phyloP scores from a whole-genome alignment of 352 stramenopile genomes.

The Globisporangium radiosum region DNA sequence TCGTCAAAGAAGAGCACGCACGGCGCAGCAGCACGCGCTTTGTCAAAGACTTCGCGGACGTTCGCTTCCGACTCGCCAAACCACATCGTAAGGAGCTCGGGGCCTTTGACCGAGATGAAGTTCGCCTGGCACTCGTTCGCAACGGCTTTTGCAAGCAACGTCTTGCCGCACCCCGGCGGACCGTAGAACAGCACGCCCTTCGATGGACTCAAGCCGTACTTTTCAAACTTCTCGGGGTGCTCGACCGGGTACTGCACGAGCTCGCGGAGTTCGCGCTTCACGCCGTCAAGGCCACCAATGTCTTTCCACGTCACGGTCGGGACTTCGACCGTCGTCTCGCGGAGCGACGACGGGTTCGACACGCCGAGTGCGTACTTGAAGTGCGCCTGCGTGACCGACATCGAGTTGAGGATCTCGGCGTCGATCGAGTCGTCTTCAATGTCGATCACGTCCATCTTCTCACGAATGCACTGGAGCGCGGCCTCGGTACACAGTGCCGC shows the following conservation, averaged over 20 bases:
- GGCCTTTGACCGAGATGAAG: constrained; percentile 99
- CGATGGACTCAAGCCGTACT: constrained; percentile 92
- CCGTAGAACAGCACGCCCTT: constrained; percentile 99
- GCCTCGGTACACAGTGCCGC: constrained; percentile 97
- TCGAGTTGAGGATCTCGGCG: constrained; percentile 97
- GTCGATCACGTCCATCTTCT: constrained; percentile 99
- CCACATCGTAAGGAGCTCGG: constrained; percentile 99
- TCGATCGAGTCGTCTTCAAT: constrained; percentile 99
- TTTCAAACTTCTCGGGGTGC: constrained; percentile 99
- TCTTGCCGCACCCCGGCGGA: constrained; percentile 99
- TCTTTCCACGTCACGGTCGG: constrained; percentile 98
- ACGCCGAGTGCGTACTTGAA: constrained; percentile 98
- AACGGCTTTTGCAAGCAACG: constrained; percentile 98
- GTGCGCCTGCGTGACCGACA: constrained; percentile 98
- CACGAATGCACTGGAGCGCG: constrained; percentile 98
- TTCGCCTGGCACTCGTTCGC: constrained; percentile 99
- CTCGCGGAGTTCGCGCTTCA: constrained; percentile 99
- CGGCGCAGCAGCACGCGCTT: constrained; percentile 94
- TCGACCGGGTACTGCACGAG: constrained; percentile 99
- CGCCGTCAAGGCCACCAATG: constrained; percentile 97
- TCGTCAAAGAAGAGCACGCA: constrained; percentile 99
- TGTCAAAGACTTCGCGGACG: constrained; percentile 99
- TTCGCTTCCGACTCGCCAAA: constrained; percentile 99
- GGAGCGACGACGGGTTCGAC: constrained; percentile 97
- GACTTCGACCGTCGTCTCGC: constrained; percentile 99